These are phyloP conservation scores for Candida hungchunana DNA, from an alignment of 805 yeast species.

Conservation along the genomic window DNA sequence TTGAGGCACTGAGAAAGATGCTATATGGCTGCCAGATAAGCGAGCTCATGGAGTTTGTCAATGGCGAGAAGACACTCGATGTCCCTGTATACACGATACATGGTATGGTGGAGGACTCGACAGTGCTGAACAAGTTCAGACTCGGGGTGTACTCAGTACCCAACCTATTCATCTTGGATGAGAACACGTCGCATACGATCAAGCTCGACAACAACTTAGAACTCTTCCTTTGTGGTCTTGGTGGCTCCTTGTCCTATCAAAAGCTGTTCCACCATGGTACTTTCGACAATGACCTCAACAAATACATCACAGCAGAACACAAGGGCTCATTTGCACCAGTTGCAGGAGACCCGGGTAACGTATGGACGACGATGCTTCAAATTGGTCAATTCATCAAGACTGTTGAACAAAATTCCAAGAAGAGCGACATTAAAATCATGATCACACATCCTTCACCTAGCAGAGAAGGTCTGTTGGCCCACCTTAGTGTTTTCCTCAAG, in stretches of 20 bases:
- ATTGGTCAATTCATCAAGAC: conserved; percentile 60
- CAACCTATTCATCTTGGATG: conserved; percentile 61
- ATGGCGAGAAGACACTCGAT: conserved; percentile 37
- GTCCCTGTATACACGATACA: conserved; percentile 75
- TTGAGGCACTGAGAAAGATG: conserved; percentile 30
- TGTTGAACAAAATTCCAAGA: conserved; percentile 35
- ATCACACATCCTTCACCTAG: conserved; percentile 68
- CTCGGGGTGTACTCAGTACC: conserved; percentile 48
- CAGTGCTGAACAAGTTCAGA: conserved; percentile 59
- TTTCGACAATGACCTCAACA: conserved; percentile 23
- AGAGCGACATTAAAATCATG: conserved; percentile 52
- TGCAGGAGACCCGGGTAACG: conserved; percentile 58
- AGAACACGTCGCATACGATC: conserved; percentile 42
- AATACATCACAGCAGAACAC: conserved; percentile 15
- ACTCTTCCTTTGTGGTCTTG: conserved; percentile 61
- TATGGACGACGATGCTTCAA: conserved; percentile 72
- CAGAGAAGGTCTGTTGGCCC: conserved; percentile 64
- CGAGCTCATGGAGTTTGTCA: conserved; percentile 46
- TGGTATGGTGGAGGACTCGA: conserved; percentile 73
- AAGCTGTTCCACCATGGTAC: conserved; percentile 65
- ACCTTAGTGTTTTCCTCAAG: conserved; percentile 58
- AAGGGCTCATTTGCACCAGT: conserved; percentile 41
- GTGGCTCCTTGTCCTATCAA: conserved; percentile 66
- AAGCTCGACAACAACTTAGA: conserved; percentile 34
- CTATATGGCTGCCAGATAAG: conserved; percentile 39